Evolutionary conservation across 371 early-diverging fungal genomes (phyloP), one percentile per base, ranked within the genome.

Genomic region (Actinomucor elegans): DNA sequence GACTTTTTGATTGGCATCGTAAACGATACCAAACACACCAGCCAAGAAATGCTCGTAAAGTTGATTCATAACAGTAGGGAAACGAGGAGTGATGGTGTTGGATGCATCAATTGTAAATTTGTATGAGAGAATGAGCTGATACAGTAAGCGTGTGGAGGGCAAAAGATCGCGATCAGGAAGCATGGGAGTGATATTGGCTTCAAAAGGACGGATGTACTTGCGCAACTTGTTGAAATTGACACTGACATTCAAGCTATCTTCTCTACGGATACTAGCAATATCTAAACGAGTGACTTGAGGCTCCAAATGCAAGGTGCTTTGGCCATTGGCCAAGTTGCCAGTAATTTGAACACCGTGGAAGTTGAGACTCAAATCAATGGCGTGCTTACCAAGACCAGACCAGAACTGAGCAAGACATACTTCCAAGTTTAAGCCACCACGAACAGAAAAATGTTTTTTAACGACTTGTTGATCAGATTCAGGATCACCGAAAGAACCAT

Each of bases 401-500:
- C 96, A 96, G 70, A 88, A 94, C 64, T 94, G 96, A 4, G 93
- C 94, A 34, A 94, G 51, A 55, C 64, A 62, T 4, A 77, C 75
- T 65, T 96, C 96, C 45, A 95, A 59, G n/a, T 90, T 93, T 4
- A 77, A 71, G 28, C 84, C 85, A 48, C 89, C 87, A 35, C 79
- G 61, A 9, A 94, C 91, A 32, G 81, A 70, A 68, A 94, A 86
- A 8, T 67, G 55, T 51, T 72, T 85, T 7, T 41, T 62, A 38
- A 83, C 75, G 0, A 73, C 61, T 57, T 83, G 84, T 15, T 81
- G 78, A 48, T 88, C 89, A 11, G 82, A 83, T 2, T 69, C 61
- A n/a, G 81, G 75, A 31, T 81, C 83, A 23, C 82, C 81, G 29
- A 75, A 85, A 43, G 83, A 80, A 31, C 85, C 84, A 52, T 77